phyloP scores from a whole-genome alignment of 2,329 filamentous ascomycete genomes.

The Diplodia scrobiculata region DNA sequence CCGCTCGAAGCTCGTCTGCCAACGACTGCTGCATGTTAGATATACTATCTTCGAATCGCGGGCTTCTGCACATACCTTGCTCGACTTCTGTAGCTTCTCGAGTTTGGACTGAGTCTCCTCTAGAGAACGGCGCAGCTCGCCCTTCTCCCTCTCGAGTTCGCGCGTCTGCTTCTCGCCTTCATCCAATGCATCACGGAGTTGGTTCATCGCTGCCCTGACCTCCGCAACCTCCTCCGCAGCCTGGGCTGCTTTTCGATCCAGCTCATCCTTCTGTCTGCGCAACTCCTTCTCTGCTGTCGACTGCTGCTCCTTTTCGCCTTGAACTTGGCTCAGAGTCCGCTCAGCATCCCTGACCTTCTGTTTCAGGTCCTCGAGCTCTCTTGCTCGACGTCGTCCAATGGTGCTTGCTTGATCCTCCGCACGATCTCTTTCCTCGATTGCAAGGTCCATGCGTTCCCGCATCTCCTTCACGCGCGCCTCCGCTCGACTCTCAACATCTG shows the following conservation, averaged over 20 bases:
- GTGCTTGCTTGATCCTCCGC: slow-evolving; percentile 87
- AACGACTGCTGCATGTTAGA: slow-evolving; percentile 48
- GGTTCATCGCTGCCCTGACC: slow-evolving; percentile 72
- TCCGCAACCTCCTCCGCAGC: slow-evolving; percentile 74
- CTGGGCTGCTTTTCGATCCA: slow-evolving; percentile 70
- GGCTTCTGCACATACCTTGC: slow-evolving; percentile 49
- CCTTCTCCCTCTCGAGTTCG: slow-evolving; percentile 80
- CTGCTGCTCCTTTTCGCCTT: slow-evolving; percentile 76
- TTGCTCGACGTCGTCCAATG: slow-evolving; percentile 70
- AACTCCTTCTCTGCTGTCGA: slow-evolving; percentile 73
- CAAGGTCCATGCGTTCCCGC: slow-evolving; percentile 82
- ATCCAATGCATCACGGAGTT: slow-evolving; percentile 78
- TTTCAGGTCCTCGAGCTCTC: slow-evolving; percentile 86
- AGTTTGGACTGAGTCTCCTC: slow-evolving; percentile 77
- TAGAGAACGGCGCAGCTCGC: slow-evolving; percentile 71
- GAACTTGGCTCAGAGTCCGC: slow-evolving; percentile 68
- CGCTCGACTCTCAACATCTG: slow-evolving; percentile 80
- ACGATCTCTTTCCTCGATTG: slow-evolving; percentile 89
- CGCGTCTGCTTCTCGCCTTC: slow-evolving; percentile 81
- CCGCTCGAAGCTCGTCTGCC: slow-evolving; percentile 59
- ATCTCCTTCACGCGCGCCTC: slow-evolving; percentile 84
- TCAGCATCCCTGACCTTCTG: slow-evolving; percentile 78
- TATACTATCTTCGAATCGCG: background rate
- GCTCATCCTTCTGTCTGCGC: slow-evolving; percentile 70
- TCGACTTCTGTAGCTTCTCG: slow-evolving; percentile 75